phyloP scores from a whole-genome alignment of 148 eudicot species.

The Dysphania ambrosioides region DNA sequence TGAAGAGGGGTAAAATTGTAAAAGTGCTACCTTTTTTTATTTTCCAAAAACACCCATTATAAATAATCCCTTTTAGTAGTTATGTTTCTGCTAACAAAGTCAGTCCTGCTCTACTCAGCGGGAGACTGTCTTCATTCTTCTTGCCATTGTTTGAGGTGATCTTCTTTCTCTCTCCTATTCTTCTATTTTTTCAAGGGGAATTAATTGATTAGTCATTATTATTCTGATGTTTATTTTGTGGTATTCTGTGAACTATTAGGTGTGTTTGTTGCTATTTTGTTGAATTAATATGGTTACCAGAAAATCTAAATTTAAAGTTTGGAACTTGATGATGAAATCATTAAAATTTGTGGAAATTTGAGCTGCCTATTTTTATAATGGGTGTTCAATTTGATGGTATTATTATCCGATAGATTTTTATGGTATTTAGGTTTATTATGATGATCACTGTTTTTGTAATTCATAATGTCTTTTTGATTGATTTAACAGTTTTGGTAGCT shows the following conservation, averaged over 20 bases:
- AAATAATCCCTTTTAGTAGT: too few species aligned
- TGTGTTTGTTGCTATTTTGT: background rate
- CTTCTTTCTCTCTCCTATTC: background rate
- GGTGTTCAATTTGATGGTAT: background rate
- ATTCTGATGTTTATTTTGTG: too few species aligned
- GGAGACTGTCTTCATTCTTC: background rate
- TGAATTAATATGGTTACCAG: background rate
- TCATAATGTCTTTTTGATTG: too few species aligned
- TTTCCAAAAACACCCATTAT: too few species aligned
- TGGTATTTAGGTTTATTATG: too few species aligned
- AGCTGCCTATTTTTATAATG: background rate
- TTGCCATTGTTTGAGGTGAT: background rate
- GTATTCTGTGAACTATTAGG: background rate
- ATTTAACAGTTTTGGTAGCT: background rate
- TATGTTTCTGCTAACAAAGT: too few species aligned
- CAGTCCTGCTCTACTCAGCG: background rate
- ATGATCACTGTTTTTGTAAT: too few species aligned
- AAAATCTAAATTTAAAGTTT: background rate
- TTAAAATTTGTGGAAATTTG: background rate
- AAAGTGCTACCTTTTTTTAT: too few species aligned
- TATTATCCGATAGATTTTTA: too few species aligned
- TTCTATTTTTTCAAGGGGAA: too few species aligned
- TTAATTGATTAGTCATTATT: too few species aligned
- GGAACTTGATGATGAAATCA: background rate
- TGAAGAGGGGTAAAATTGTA: background rate